A percentile compares a stretch with the other conserved stretches of the same genome.
These are phyloP conservation scores for Jamesozyma piceae DNA, from an alignment of 805 yeast genomes.

Conservation along the genomic window DNA sequence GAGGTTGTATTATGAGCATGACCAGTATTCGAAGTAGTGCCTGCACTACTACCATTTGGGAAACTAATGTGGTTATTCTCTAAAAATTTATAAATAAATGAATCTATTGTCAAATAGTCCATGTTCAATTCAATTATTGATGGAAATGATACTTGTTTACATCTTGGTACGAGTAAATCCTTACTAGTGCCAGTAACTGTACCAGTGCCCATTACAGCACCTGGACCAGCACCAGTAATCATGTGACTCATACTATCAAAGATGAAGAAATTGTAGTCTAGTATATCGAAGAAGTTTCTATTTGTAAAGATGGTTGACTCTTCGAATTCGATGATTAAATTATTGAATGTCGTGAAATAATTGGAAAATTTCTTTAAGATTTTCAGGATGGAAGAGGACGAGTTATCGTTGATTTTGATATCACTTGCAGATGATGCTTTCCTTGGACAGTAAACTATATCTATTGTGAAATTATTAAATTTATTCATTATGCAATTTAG, in stretches of 20 bases:
- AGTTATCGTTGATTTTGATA: neutral
- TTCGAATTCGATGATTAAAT: constrained; percentile 7
- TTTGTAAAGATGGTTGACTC: neutral
- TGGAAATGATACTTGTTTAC: constrained; percentile 12
- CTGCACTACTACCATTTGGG: too few species aligned
- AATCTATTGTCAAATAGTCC: constrained; percentile 17
- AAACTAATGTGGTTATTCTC: constrained; percentile 3
- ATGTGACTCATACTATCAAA: constrained; percentile 1
- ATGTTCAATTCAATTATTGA: constrained; percentile 8
- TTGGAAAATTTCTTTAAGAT: neutral
- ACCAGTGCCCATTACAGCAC: too few species aligned
- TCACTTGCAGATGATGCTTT: neutral
- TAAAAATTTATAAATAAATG: constrained; percentile 12
- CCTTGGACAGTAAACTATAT: constrained; percentile 2
- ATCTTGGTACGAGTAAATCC: constrained; percentile 6
- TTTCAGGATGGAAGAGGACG: neutral
- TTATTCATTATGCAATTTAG: too few species aligned
- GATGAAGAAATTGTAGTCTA: constrained; percentile 6
- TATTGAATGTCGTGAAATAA: constrained; percentile 2
- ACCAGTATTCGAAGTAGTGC: neutral
- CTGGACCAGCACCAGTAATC: neutral
- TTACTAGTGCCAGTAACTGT: neutral
- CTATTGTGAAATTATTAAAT: neutral
- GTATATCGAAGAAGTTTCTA: constrained; percentile 12
- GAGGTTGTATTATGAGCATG: constrained; percentile 1